These are phyloP conservation scores for Sarocladiaceae sp. DNA, from an alignment of 2,329 filamentous ascomycete genomes.

Conservation along the genomic window DNA sequence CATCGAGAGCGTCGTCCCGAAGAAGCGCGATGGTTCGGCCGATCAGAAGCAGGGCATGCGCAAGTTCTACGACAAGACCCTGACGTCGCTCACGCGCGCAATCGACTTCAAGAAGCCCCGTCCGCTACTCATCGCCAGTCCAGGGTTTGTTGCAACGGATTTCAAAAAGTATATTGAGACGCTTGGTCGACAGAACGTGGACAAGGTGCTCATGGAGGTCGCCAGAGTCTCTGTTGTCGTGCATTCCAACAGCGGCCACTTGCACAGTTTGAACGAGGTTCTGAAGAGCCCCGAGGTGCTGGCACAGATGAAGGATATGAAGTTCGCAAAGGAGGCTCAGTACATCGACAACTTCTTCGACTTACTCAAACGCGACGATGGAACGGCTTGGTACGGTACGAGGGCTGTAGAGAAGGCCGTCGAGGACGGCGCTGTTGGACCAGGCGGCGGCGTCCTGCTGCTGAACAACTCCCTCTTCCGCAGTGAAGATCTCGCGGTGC, in stretches of 20 bases:
- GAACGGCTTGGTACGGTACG: slow-evolving; percentile 84
- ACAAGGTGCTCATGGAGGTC: slow-evolving; percentile 63
- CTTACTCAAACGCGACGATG: slow-evolving; percentile 75
- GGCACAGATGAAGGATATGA: slow-evolving; percentile 73
- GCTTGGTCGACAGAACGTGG: slow-evolving; percentile 48
- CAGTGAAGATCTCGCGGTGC: slow-evolving; percentile 67
- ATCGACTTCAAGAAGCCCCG: slow-evolving; percentile 66
- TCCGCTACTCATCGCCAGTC: slow-evolving; percentile 78
- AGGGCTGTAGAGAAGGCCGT: slow-evolving; percentile 77
- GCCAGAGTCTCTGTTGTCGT: slow-evolving; percentile 63
- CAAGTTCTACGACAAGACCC: slow-evolving; percentile 68
- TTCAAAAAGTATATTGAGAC: slow-evolving; percentile 71
- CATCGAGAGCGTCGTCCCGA: slow-evolving; percentile 59
- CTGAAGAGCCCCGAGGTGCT: slow-evolving; percentile 75
- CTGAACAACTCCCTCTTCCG: slow-evolving; percentile 86
- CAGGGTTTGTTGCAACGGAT: slow-evolving; percentile 76
- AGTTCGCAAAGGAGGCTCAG: slow-evolving; percentile 76
- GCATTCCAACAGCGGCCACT: slow-evolving; percentile 76
- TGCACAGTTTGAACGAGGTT: slow-evolving; percentile 83
- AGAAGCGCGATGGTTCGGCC: slow-evolving; percentile 58
- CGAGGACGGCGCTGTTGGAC: slow-evolving; percentile 79
- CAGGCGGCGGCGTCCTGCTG: slow-evolving; percentile 76
- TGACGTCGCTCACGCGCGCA: slow-evolving; percentile 69
- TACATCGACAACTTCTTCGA: slow-evolving; percentile 81
- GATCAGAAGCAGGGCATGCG: slow-evolving; percentile 66